Percentiles rank a stretch among this genome's conserved stretches.
These are phyloP conservation scores for Lonicera japonica DNA, from an alignment of 129 eudicot species.

Conservation along the genomic window DNA sequence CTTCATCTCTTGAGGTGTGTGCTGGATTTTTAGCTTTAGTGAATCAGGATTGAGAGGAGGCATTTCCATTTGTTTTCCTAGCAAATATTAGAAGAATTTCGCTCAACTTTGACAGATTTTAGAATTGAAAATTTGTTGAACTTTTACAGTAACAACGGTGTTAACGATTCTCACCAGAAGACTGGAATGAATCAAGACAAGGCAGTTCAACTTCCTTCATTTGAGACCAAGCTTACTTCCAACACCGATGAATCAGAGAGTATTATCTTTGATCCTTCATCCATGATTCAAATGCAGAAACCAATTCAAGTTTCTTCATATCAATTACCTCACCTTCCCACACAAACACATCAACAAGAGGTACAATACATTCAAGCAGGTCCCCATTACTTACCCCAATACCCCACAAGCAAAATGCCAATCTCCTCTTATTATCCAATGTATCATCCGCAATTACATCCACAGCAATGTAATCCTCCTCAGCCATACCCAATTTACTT, in stretches of 20 bases:
- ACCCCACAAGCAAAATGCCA: constrained; percentile 44
- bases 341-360: constrained; percentile 43
- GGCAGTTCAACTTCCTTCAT: constrained; percentile 22
- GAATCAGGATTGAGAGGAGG: too few species aligned
- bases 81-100: too few species aligned
- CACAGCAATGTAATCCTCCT: constrained; percentile 27
- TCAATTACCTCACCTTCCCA: constrained; percentile 37
- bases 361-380: constrained; percentile 55
- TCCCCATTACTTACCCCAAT: constrained; percentile 56
- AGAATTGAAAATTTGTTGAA: background rate
- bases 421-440: constrained; percentile 62
- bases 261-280: constrained; percentile 36
- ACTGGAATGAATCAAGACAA: constrained; percentile 44
- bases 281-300: constrained; percentile 34
- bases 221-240: constrained; percentile 15
- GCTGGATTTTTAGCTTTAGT: too few species aligned
- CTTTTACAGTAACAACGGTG: constrained; percentile 43
- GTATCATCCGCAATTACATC: constrained; percentile 39
- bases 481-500: constrained; percentile 66
- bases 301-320: constrained; percentile 37
- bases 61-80: too few species aligned
- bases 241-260: constrained; percentile 35
- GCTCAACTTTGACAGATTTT: background rate
- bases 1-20: too few species aligned
- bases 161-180: constrained; percentile 20